A percentile compares a stretch with the other conserved stretches of the same genome.
Conservation (phyloP, 805 yeast species). For the Kodamaea sagamina region DNA sequence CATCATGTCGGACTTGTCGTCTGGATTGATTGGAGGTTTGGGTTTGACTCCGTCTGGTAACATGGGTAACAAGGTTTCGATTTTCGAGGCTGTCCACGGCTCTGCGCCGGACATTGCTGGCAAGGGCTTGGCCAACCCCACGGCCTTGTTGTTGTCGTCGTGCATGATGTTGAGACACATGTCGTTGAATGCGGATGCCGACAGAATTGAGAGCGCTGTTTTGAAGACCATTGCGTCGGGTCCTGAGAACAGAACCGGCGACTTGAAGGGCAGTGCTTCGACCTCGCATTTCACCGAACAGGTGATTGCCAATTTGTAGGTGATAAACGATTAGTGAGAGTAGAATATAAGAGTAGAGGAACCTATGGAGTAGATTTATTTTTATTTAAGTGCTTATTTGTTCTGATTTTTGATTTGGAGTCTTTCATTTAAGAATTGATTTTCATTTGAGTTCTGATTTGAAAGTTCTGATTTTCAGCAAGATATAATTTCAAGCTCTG, state of each 20-base stretch:
- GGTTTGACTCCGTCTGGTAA: slow-evolving; percentile 99
- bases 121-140: slow-evolving; percentile 98
- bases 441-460: too few relatives aligned
- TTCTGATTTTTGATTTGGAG: too few relatives aligned
- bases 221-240: slow-evolving; percentile 90
- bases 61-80: slow-evolving; percentile 97
- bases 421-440: too few relatives aligned
- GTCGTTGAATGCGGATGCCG: slow-evolving; percentile 82
- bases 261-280: slow-evolving; percentile 88
- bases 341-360: slow-evolving; percentile 8
- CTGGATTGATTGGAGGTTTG: slow-evolving; percentile 97
- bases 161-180: slow-evolving; percentile 99
- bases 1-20: slow-evolving; percentile 95
- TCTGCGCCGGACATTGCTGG: slow-evolving; percentile 99
- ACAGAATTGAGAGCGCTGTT: slow-evolving; percentile 85
- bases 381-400: too few relatives aligned
- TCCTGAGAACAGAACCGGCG: slow-evolving; percentile 93
- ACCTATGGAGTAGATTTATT: too few relatives aligned
- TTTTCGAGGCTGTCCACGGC: slow-evolving; percentile 99
- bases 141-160: slow-evolving; percentile 92
- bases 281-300: slow-evolving; percentile 89
- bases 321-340: slow-evolving; percentile 11
- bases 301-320: slow-evolving; percentile 75
- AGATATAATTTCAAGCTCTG: background rate
- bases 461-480: too few relatives aligned